Conservation (phyloP, 805 yeast genomes). For the Pichia eremophila region DNA sequence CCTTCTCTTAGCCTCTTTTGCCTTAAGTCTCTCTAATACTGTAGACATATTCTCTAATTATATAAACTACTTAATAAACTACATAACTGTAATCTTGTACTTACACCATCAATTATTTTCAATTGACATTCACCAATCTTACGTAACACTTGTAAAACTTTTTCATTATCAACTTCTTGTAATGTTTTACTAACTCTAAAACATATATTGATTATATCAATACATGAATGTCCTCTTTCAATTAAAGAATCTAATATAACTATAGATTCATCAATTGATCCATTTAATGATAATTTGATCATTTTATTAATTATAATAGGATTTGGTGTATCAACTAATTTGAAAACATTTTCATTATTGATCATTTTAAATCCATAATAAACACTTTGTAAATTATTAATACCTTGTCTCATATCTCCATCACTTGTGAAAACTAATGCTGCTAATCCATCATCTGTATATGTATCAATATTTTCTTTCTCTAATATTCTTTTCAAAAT, state of each 20-base stretch:
- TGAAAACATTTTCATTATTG: conserved; percentile 87
- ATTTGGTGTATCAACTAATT: conserved; percentile 93
- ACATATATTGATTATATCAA: conserved; percentile 84
- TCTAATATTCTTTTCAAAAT: conserved; percentile 64
- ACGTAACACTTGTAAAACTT: conserved; percentile 65
- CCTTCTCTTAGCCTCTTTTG: no score
- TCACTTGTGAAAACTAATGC: conserved; percentile 93
- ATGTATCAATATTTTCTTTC: conserved; percentile 59
- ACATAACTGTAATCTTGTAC: conserved; percentile 75
- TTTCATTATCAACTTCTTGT: conserved; percentile 43
- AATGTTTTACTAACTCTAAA: conserved; percentile 80
- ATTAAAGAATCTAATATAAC: conserved; percentile 60
- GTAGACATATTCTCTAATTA: no score
- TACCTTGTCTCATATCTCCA: conserved; percentile 98
- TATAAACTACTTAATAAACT: conserved; percentile 43
- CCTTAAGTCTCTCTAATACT: no score
- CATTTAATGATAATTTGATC: conserved; percentile 31
- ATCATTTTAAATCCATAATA: conserved; percentile 90
- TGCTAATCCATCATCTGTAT: conserved; percentile 78
- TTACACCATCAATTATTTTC: conserved; percentile 89
- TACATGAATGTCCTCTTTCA: conserved; percentile 87
- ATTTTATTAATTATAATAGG: conserved; percentile 74
- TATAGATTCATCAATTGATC: conserved; percentile 53
- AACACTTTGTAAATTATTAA: conserved; percentile 88
- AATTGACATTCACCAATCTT: conserved; percentile 88